These are phyloP conservation scores for Crepidotus variabilis DNA, from an alignment of 768 basidiomycete species.

Conservation along the genomic window DNA sequence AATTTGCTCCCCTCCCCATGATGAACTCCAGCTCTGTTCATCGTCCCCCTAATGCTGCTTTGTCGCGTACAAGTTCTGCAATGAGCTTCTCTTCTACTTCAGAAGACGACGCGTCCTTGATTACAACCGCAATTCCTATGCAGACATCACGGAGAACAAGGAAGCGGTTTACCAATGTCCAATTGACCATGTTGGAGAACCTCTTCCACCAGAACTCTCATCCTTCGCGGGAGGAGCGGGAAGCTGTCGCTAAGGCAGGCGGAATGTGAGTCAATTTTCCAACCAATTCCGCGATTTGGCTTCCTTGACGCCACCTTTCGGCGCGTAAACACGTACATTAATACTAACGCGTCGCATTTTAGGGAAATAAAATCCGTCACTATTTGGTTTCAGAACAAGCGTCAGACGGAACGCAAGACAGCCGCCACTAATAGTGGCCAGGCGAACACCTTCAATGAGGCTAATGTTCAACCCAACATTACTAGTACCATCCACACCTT, in stretches of 20 bases:
- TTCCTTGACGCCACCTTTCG: constrained; percentile 3
- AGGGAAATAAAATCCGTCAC: constrained; percentile 71
- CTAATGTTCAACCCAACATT: constrained; percentile 28
- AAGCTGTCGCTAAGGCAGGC: constrained; percentile 54
- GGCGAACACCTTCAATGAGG: constrained; percentile 15
- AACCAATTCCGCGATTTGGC: constrained; percentile 3
- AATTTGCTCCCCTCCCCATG: constrained; percentile 7
- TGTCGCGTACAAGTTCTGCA: constrained; percentile 54
- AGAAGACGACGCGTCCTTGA: constrained; percentile 38
- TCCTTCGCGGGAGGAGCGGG: constrained; percentile 72
- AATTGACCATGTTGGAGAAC: constrained; percentile 70
- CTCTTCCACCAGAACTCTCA: constrained; percentile 71
- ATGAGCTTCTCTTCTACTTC: constrained; percentile 50
- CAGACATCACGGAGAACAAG: constrained; percentile 53
- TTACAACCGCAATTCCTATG: constrained; percentile 26
- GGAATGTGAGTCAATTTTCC: constrained; percentile 51
- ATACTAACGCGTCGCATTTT: constrained; percentile 13
- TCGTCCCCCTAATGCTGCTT: constrained; percentile 10
- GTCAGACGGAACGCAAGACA: constrained; percentile 62
- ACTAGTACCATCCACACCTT: constrained; percentile 25
- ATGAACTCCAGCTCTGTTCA: constrained; percentile 9
- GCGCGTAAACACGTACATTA: constrained; percentile 6
- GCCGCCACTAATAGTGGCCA: constrained; percentile 25
- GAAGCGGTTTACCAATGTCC: constrained; percentile 63
- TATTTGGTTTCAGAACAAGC: constrained; percentile 86